These are phyloP conservation scores for Brettanomyces bruxellensis DNA, from an alignment of 805 yeast species.

Conservation along the genomic window DNA sequence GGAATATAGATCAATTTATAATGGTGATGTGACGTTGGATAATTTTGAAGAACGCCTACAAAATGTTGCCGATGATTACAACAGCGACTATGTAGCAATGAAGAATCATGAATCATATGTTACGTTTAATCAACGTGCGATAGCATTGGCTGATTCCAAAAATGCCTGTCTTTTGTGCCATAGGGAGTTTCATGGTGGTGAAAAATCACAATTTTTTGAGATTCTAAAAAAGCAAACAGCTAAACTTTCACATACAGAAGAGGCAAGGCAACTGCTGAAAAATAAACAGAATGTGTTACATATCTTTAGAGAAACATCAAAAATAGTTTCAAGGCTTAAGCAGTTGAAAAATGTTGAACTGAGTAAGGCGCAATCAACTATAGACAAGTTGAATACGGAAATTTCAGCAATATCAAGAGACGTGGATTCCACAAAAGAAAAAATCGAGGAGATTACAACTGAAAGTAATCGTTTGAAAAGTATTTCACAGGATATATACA, in stretches of 20 bases:
- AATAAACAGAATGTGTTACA: constrained; percentile 22
- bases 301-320: constrained; percentile 18
- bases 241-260: constrained; percentile 11
- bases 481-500: constrained; percentile 5
- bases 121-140: constrained; percentile 62
- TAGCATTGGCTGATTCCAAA: constrained; percentile 47
- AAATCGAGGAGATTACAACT: neutral
- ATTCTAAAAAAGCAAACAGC: constrained; percentile 16
- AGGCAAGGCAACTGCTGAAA: constrained; percentile 14
- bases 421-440: constrained; percentile 19
- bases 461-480: constrained; percentile 4
- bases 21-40: constrained; percentile 30
- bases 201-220: constrained; percentile 15
- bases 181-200: constrained; percentile 44
- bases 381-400: constrained; percentile 7
- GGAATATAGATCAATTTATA: constrained; percentile 19
- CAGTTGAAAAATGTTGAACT: constrained; percentile 22
- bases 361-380: neutral
- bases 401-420: constrained; percentile 6
- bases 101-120: constrained; percentile 64
- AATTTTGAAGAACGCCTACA: constrained; percentile 41
- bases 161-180: constrained; percentile 67
- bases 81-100: constrained; percentile 51
- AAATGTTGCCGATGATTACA: constrained; percentile 55
- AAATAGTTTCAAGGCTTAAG: constrained; percentile 19